Evolutionary conservation across 176 grass and related monocot genomes (phyloP).

Genomic region (Oryza coarctata): DNA sequence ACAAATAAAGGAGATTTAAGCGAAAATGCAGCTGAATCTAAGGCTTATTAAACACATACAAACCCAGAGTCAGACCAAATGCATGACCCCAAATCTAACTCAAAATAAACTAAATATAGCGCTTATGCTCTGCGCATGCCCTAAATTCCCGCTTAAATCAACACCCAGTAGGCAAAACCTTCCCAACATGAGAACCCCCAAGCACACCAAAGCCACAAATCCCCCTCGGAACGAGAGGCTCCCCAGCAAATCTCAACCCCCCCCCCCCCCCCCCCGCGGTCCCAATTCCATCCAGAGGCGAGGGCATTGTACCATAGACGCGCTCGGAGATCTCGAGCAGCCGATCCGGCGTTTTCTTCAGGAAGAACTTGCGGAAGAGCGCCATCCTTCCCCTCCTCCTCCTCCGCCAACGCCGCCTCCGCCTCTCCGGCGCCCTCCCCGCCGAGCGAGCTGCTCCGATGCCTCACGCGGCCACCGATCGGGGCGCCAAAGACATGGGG

Average conservation of each 20-base stretch:
- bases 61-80: not conserved
- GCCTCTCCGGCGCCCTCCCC: constrained; percentile 7
- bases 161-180: constrained; percentile 9
- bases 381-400: constrained; percentile 59
- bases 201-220: constrained; percentile 1
- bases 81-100: not conserved
- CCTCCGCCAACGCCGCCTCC: not conserved
- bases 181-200: constrained; percentile 2
- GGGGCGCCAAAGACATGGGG: constrained; percentile 61
- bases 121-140: not conserved
- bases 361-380: constrained; percentile 95
- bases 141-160: constrained; percentile 26
- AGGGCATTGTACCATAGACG: constrained; percentile 78
- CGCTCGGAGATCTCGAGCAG: constrained; percentile 96
- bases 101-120: constrained; percentile 26
- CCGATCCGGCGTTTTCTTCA: constrained; percentile 92
- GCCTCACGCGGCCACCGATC: constrained; percentile 43
- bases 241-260: constrained; percentile 12
- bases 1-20: constrained; percentile 8
- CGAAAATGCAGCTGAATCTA: constrained; percentile 51
- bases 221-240: not conserved
- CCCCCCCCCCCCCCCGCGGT: not conserved
- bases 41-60: not conserved
- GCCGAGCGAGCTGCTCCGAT: constrained; percentile 19
- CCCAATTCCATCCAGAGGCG: not conserved